Base-by-base conservation (phyloP, 2,329 filamentous ascomycete genomes). In the Blastomyces emzantsi region DNA sequence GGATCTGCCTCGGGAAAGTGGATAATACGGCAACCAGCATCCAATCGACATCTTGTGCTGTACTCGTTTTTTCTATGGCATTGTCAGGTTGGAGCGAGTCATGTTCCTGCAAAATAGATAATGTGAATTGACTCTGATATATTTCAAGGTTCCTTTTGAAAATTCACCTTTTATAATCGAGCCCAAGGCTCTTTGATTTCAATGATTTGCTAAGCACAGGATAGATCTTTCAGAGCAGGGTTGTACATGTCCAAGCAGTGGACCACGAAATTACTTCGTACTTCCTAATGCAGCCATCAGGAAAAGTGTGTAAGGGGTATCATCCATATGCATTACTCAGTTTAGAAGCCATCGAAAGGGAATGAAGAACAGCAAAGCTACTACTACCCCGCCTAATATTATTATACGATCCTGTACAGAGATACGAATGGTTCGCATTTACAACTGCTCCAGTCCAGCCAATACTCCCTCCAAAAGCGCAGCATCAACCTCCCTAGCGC, bases 371-470 rank as follows among this genome's bases (percentile, higher is more conserved):
- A 52, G 2, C 49, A 52, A 17, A 25, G 13, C 25, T n/a, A 30
- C 25, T 52, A 7, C 25, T n/a, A n/a, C n/a, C n/a, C 15, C 7
- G 22, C 11, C 55, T 22, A 39, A 57, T 57, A 57, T 25, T 39
- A 57, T 25, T 25, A 56, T 56, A 39, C 30, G 36, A 17, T 11
- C 2, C 3, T 49, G 8, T 25, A 25, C 9, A 49, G n/a, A 52
- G 11, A 30, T 52, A 28, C 25, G 8, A 28, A 52, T 1, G 15
- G 1, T 57, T 39, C 33, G 3, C 39, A 36, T 33, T 65, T 64
- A 80, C 63, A 81, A 65, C 70, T 79, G 76, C 66, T 80, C 78
- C 60, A 80, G 73, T 15, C 75, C 76, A 60, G 71, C 73, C 33
- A 80, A 67, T 60, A 81, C 67, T 57, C 70, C 70, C 43, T 79